phyloP scores from a whole-genome alignment of 306 rosid genomes.

The Castanospermum australe region DNA sequence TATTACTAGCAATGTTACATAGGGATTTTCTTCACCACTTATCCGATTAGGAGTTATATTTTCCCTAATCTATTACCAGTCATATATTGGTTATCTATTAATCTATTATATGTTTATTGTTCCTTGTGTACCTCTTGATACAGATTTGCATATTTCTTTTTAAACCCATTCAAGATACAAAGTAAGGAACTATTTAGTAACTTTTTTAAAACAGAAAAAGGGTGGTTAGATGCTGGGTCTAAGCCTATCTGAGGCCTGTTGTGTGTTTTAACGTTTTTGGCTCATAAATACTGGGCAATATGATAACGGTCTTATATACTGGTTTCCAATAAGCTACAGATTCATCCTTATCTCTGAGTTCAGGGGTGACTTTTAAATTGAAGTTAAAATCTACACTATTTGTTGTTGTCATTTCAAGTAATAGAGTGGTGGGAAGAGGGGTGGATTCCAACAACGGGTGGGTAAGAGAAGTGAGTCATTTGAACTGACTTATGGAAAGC shows the following conservation, averaged over 20 bases:
- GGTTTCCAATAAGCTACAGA: too few relatives aligned
- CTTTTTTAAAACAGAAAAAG: neutral
- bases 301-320: too few relatives aligned
- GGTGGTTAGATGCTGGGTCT: too few relatives aligned
- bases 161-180: neutral
- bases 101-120: neutral
- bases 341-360: neutral
- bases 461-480: neutral
- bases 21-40: neutral
- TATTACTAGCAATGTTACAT: neutral
- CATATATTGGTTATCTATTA: neutral
- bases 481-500: neutral
- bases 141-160: too few relatives aligned
- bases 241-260: too few relatives aligned
- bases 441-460: neutral
- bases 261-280: too few relatives aligned
- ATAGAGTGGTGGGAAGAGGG: neutral
- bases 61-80: neutral
- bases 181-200: neutral
- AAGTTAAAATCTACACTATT: neutral
- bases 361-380: neutral
- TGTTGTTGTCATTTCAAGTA: neutral
- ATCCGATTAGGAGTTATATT: neutral
- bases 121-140: constrained; percentile 13
- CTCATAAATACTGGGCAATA: too few relatives aligned